A percentile compares a stretch with the other conserved stretches of the same genome.
phyloP scores from a whole-genome alignment of 2,329 filamentous ascomycete genomes.

The Xenoacremonium recifei region DNA sequence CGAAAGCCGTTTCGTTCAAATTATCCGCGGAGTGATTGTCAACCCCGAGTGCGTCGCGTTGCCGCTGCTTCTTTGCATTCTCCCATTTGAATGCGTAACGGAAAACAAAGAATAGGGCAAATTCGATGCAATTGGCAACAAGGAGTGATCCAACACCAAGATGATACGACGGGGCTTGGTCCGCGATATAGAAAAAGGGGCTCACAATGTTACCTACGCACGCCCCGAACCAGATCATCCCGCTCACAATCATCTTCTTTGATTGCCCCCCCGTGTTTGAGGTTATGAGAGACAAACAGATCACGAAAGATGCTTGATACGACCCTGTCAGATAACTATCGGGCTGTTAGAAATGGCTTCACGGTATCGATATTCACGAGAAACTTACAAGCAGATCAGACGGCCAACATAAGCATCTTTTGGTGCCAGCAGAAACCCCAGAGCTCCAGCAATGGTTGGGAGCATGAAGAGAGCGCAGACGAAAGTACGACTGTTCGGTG shows the following conservation, averaged over 20 bases:
- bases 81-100: conserved; percentile 38
- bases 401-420: conserved; percentile 48
- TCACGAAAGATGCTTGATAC: conserved; percentile 39
- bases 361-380: background rate
- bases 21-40: conserved; percentile 23
- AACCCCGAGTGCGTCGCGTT: conserved; percentile 28
- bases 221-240: conserved; percentile 58
- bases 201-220: conserved; percentile 61
- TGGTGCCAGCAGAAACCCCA: conserved; percentile 56
- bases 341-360: too few relatives aligned
- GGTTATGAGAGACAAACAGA: conserved; percentile 44
- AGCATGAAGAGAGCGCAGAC: conserved; percentile 55
- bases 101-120: conserved; percentile 37
- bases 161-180: conserved; percentile 45
- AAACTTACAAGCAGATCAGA: conserved; percentile 50
- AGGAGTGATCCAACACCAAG: conserved; percentile 43
- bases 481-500: conserved; percentile 47
- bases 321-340: conserved; percentile 34
- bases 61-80: conserved; percentile 37
- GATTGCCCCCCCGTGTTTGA: conserved; percentile 55
- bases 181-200: conserved; percentile 60
- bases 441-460: conserved; percentile 58
- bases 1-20: conserved; percentile 39
- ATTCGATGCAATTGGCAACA: conserved; percentile 38
- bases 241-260: conserved; percentile 64